Percentiles rank a stretch among this genome's conserved stretches.
phyloP scores from a whole-genome alignment of 1,139 yeast genomes.

The Pichia sp. region DNA sequence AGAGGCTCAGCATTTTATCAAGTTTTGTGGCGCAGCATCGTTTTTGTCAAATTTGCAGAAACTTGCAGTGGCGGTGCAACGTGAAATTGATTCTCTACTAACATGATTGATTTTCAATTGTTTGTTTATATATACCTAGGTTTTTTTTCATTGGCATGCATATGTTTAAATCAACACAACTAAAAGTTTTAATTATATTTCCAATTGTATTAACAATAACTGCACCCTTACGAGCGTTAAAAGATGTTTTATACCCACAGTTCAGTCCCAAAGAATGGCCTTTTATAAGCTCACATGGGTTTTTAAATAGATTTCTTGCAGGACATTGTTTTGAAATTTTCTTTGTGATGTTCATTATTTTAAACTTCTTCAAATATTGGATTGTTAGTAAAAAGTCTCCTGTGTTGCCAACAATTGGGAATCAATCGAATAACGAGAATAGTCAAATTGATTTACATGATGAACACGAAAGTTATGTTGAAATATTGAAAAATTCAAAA shows the following conservation, averaged over 20 bases:
- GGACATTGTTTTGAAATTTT: slow-evolving; percentile 24
- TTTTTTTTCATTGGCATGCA: background rate
- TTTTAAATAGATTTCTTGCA: slow-evolving; percentile 24
- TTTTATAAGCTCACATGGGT: slow-evolving; percentile 22
- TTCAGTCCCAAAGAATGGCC: slow-evolving; percentile 15
- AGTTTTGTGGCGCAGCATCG: background rate
- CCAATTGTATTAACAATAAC: slow-evolving; percentile 1
- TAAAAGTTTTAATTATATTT: background rate
- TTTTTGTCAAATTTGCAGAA: background rate
- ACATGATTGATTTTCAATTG: background rate
- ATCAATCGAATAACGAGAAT: background rate
- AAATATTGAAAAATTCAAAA: background rate
- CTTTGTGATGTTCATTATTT: background rate
- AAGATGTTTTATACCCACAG: slow-evolving; percentile 8
- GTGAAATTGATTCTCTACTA: background rate
- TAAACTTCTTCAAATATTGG: slow-evolving; percentile 3
- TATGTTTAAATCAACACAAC: background rate
- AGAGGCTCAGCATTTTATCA: background rate
- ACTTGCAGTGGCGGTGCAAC: background rate
- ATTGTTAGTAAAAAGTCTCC: slow-evolving; percentile 1
- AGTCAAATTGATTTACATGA: background rate
- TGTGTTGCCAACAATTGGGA: slow-evolving; percentile 1
- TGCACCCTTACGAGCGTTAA: slow-evolving; percentile 10
- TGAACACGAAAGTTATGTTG: background rate
- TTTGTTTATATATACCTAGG: background rate